These are phyloP conservation scores for Trametes coccinea DNA, from an alignment of 768 basidiomycete species.

Conservation along the genomic window DNA sequence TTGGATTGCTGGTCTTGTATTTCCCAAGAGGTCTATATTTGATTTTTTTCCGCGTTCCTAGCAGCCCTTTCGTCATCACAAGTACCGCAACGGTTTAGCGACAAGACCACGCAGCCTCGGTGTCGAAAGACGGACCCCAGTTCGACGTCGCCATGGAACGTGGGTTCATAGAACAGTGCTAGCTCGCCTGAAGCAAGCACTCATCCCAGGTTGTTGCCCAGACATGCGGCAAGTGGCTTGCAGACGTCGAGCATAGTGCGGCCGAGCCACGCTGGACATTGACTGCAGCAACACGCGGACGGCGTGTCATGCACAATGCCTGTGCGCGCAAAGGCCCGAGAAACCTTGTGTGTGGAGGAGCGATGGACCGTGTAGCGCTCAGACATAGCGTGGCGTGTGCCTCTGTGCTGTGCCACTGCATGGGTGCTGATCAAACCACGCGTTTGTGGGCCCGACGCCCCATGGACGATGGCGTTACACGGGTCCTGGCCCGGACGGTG, in stretches of 20 bases:
- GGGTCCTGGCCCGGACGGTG: conserved; percentile 9
- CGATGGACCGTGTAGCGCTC: not conserved
- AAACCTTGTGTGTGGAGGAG: conserved; percentile 1
- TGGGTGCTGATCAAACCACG: conserved; percentile 5
- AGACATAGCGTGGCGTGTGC: not conserved
- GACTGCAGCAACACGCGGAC: conserved; percentile 4
- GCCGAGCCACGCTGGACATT: conserved; percentile 4
- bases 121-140: conserved; percentile 14
- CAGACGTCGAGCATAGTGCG: conserved; percentile 10
- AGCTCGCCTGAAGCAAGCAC: conserved; percentile 8
- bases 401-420: conserved; percentile 11
- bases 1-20: conserved; percentile 8
- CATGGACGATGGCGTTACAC: conserved; percentile 4
- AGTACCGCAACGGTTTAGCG: conserved; percentile 4
- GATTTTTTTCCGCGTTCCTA: not conserved
- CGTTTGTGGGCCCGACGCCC: conserved; percentile 12
- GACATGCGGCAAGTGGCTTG: conserved; percentile 11
- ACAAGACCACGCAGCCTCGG: conserved; percentile 8
- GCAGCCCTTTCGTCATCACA: conserved; percentile 12
- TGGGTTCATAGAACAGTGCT: conserved; percentile 7
- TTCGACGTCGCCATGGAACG: conserved; percentile 15
- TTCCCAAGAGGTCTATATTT: conserved; percentile 16
- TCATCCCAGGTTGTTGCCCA: not conserved
- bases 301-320: not conserved
- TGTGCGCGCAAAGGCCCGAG: not conserved